phyloP scores from a whole-genome alignment of 768 basidiomycete species.

The Collybia mongolica region DNA sequence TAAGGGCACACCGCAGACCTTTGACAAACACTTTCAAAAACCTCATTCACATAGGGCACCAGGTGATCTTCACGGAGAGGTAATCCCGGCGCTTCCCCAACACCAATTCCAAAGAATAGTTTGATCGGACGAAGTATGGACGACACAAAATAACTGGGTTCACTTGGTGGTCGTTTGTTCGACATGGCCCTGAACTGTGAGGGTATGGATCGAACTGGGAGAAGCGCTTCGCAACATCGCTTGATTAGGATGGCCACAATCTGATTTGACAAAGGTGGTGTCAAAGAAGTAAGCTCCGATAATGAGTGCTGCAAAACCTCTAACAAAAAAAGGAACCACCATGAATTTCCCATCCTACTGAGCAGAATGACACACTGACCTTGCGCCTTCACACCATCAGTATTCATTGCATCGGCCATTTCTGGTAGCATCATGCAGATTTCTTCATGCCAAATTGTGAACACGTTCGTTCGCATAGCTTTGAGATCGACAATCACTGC shows the following conservation, averaged over 20 bases:
- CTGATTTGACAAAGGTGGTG: conserved; percentile 59
- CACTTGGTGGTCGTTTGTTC: conserved; percentile 65
- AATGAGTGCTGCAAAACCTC: conserved; percentile 59
- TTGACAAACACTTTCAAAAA: conserved; percentile 73
- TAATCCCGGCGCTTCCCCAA: conserved; percentile 56
- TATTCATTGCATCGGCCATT: conserved; percentile 25
- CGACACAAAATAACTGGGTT: conserved; percentile 85
- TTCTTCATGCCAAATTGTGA: conserved; percentile 66
- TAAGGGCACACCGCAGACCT: conserved; percentile 37
- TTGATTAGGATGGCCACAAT: conserved; percentile 70
- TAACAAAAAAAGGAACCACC: conserved; percentile 18
- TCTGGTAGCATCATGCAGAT: conserved; percentile 63
- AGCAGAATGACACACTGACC: conserved; percentile 29
- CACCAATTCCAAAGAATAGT: conserved; percentile 65
- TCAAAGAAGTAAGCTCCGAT: conserved; percentile 42
- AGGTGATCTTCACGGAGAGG: conserved; percentile 56
- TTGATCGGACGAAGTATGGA: conserved; percentile 80
- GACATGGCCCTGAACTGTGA: conserved; percentile 89
- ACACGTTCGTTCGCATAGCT: conserved; percentile 49
- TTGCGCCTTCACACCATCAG: conserved; percentile 43
- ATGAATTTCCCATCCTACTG: conserved; percentile 3
- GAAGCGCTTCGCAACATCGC: conserved; percentile 83
- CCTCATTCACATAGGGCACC: conserved; percentile 49
- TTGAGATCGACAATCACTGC: conserved; percentile 69
- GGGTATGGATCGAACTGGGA: conserved; percentile 84